A percentile compares a stretch with the other conserved stretches of the same genome.
Conservation (phyloP, 1,139 yeast species). For the Suhomyces kunorum region DNA sequence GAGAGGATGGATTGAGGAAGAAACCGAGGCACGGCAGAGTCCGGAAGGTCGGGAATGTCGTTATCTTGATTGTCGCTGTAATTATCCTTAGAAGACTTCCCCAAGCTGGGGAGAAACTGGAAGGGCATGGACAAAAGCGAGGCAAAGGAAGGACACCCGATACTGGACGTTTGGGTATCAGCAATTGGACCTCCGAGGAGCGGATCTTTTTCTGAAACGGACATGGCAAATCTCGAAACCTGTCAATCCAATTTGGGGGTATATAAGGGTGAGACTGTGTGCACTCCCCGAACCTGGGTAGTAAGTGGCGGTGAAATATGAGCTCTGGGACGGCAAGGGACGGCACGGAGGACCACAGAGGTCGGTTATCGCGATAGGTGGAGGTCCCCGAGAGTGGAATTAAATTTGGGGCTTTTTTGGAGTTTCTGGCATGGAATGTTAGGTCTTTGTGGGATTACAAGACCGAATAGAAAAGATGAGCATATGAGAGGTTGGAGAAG, state of each 20-base stretch:
- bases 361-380: too few species aligned
- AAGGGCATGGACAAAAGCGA: constrained; percentile 27
- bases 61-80: constrained; percentile 20
- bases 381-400: too few species aligned
- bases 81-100: constrained; percentile 12
- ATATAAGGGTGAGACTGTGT: background rate
- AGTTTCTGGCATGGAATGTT: too few species aligned
- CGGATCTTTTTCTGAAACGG: constrained; percentile 27
- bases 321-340: too few species aligned
- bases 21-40: constrained; percentile 9
- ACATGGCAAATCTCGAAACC: constrained; percentile 1
- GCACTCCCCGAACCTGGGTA: background rate
- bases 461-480: too few species aligned
- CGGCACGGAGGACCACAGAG: too few species aligned
- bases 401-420: too few species aligned
- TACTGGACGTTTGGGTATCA: constrained; percentile 23
- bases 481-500: too few species aligned
- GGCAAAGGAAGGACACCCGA: constrained; percentile 25
- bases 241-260: background rate
- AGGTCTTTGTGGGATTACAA: too few species aligned
- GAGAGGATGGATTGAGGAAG: constrained; percentile 16
- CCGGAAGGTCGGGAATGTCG: constrained; percentile 34
- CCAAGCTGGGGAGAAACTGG: constrained; percentile 27
- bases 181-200: constrained; percentile 19
- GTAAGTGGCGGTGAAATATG: too few species aligned